A percentile compares a stretch with the other conserved stretches of the same genome.
Conservation (phyloP, 1,284 basidiomycete species). For the Cronartium quercuum region DNA sequence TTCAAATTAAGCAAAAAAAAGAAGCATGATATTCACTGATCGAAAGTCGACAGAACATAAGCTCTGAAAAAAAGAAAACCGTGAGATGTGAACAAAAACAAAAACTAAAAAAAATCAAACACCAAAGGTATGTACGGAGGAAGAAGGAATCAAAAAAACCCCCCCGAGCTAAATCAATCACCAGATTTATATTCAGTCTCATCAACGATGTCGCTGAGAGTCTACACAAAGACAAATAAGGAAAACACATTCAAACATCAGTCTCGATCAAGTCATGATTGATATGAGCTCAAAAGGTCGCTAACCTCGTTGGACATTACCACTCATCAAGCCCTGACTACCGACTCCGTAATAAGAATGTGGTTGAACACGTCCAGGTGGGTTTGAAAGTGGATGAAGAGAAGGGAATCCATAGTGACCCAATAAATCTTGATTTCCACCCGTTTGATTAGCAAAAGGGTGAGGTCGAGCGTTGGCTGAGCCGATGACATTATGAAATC, state of each 20-base stretch:
- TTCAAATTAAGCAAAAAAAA: no score
- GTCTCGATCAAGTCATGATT: not conserved
- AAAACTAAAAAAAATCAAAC: not conserved
- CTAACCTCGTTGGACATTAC: not conserved
- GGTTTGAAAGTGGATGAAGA: not conserved
- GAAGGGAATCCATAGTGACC: not conserved
- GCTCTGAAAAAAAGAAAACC: not conserved
- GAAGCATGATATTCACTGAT: not conserved
- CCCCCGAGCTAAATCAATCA: not conserved
- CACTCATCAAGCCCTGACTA: slow-evolving; percentile 1
- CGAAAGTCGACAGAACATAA: not conserved
- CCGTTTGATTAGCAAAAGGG: not conserved
- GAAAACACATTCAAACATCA: not conserved
- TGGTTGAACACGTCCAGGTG: not conserved
- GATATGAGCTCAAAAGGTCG: not conserved
- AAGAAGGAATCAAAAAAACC: not conserved
- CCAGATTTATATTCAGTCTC: not conserved
- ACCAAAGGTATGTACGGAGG: not conserved
- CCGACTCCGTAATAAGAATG: not conserved
- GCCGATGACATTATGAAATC: slow-evolving; percentile 1
- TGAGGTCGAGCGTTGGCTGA: not conserved
- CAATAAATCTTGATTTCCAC: not conserved
- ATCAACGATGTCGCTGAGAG: not conserved
- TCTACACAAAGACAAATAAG: not conserved
- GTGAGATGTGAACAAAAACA: not conserved